Percentiles rank a stretch among this genome's conserved stretches.
Evolutionary conservation across 306 rosid genomes (phyloP).

Genomic region (Vachellia collinsii): DNA sequence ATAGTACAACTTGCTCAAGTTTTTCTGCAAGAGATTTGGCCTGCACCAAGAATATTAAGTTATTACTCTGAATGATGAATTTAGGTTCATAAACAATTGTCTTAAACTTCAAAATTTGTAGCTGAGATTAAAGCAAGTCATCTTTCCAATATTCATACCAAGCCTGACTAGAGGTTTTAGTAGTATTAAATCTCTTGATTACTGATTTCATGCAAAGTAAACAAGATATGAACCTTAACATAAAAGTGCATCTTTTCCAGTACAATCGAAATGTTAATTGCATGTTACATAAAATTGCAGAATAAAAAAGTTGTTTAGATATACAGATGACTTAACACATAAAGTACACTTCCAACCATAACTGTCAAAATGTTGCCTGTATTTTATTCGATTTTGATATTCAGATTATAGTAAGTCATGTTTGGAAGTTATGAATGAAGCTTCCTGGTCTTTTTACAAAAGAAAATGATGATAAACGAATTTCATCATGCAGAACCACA

Average conservation of each 20-base stretch:
- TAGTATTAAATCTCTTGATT: constrained; percentile 12
- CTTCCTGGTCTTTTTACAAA: neutral
- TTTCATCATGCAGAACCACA: constrained; percentile 12
- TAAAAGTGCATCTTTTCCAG: constrained; percentile 4
- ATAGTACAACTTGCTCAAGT: constrained; percentile 60
- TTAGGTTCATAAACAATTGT: constrained; percentile 10
- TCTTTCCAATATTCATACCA: constrained; percentile 22
- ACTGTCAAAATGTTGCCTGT: constrained; percentile 9
- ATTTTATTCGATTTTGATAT: constrained; percentile 15
- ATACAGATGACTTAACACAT: constrained; percentile 9
- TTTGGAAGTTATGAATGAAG: constrained; percentile 10
- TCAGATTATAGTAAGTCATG: neutral
- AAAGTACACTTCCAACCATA: constrained; percentile 15
- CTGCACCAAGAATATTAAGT: constrained; percentile 47
- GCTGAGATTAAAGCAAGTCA: constrained; percentile 15
- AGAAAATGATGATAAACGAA: neutral
- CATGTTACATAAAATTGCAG: constrained; percentile 2
- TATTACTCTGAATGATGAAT: neutral
- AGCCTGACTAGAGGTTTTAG: constrained; percentile 12
- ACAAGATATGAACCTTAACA: constrained; percentile 2
- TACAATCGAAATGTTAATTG: constrained; percentile 9
- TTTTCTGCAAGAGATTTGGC: constrained; percentile 60
- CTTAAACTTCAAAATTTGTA: neutral
- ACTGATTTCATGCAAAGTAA: neutral
- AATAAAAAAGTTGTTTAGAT: neutral